These are phyloP conservation scores for Colletotrichum sp. DNA, from an alignment of 2,329 filamentous ascomycete genomes.

Conservation along the genomic window DNA sequence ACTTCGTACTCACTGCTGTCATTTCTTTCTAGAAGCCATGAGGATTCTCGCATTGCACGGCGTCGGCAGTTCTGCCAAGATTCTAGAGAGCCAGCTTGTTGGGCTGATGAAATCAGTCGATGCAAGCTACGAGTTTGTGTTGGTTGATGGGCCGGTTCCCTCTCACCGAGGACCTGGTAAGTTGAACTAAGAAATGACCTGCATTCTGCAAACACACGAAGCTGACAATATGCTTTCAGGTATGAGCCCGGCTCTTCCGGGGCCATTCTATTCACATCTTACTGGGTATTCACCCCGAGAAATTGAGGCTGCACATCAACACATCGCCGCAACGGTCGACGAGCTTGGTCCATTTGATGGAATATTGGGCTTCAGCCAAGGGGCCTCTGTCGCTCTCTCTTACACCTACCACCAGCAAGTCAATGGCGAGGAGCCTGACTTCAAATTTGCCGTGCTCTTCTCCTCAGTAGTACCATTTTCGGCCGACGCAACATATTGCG, in stretches of 20 bases:
- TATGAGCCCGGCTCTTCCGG: not conserved
- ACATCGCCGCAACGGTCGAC: slow-evolving; percentile 1
- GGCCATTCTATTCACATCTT: slow-evolving; percentile 2
- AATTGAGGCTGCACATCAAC: not conserved
- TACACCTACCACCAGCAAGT: slow-evolving; percentile 9
- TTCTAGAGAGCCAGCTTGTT: slow-evolving; percentile 1
- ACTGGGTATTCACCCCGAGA: not conserved
- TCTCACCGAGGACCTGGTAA: slow-evolving; percentile 15
- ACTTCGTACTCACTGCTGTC: not conserved
- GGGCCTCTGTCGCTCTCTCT: slow-evolving; percentile 12
- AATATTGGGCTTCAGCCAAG: slow-evolving; percentile 26
- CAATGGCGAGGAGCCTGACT: not conserved
- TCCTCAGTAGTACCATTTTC: slow-evolving; percentile 11
- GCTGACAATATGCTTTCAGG: not conserved
- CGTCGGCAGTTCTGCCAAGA: slow-evolving; percentile 12
- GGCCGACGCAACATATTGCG: not conserved
- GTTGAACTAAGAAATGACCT: not conserved
- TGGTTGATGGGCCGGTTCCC: not conserved
- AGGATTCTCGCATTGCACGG: slow-evolving; percentile 10
- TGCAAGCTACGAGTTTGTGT: slow-evolving; percentile 19
- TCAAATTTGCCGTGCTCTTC: slow-evolving; percentile 13
- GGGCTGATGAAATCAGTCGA: slow-evolving; percentile 3
- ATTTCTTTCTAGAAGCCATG: not conserved
- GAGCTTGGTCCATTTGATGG: slow-evolving; percentile 26
- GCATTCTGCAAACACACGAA: not conserved